phyloP scores from a whole-genome alignment of 106 monocot genomes.

The Posidonia australis region DNA sequence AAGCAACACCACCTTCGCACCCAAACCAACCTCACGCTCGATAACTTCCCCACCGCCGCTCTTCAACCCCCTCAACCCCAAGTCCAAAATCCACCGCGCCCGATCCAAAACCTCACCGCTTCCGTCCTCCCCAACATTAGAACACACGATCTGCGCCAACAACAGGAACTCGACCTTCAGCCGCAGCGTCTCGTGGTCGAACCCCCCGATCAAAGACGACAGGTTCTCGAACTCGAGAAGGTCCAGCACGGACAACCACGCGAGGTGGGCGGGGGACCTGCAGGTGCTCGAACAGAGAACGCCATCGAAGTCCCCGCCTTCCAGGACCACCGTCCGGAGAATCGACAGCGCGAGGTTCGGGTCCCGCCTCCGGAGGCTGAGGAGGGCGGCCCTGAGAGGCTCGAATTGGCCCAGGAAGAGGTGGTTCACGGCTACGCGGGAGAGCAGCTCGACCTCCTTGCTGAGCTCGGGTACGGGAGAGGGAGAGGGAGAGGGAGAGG shows the following conservation, averaged over 20 bases:
- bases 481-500: too few relatives aligned
- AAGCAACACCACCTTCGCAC: slow-evolving; percentile 36
- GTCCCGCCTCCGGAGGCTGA: slow-evolving; percentile 54
- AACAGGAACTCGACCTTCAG: slow-evolving; percentile 63
- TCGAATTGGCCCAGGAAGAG: slow-evolving; percentile 92
- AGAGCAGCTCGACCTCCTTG: slow-evolving; percentile 61
- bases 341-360: slow-evolving; percentile 46
- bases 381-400: slow-evolving; percentile 57
- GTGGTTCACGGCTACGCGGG: slow-evolving; percentile 70
- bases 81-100: slow-evolving; percentile 27
- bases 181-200: slow-evolving; percentile 32
- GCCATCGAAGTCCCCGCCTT: slow-evolving; percentile 62
- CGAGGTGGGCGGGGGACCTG: slow-evolving; percentile 60
- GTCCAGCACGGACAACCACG: slow-evolving; percentile 62
- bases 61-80: slow-evolving; percentile 47
- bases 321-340: slow-evolving; percentile 40
- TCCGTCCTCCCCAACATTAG: slow-evolving; percentile 4
- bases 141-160: slow-evolving; percentile 35
- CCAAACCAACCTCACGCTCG: slow-evolving; percentile 4
- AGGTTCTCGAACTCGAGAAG: slow-evolving; percentile 31
- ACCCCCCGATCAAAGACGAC: not conserved
- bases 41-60: slow-evolving; percentile 4
- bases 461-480: not conserved
- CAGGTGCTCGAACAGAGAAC: slow-evolving; percentile 51
- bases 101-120: not conserved